phyloP scores from a whole-genome alignment of 108 stramenopile species.

The Conticribra guillardii region DNA sequence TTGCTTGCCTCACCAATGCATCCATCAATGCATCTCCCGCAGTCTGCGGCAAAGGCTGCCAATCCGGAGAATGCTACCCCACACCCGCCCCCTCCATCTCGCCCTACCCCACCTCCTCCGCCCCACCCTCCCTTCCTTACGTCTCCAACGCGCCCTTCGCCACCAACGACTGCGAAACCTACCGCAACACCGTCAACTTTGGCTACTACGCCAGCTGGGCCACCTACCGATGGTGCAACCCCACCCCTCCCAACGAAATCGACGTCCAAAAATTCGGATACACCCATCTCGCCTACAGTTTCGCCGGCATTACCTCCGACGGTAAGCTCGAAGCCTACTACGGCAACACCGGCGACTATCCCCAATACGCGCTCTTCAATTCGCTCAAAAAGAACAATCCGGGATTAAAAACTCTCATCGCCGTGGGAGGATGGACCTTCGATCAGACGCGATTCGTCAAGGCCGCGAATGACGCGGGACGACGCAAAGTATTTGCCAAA shows the following conservation, averaged over 20 bases:
- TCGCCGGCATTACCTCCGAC: constrained; percentile 6
- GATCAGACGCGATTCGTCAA: constrained; percentile 24
- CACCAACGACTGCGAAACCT: background rate
- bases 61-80: too few species aligned
- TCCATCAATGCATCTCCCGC: too few species aligned
- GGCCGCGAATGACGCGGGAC: constrained; percentile 22
- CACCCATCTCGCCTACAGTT: constrained; percentile 30
- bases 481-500: constrained; percentile 19
- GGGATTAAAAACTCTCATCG: constrained; percentile 31
- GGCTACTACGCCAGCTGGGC: constrained; percentile 36
- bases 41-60: too few species aligned
- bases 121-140: too few species aligned
- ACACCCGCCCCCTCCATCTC: too few species aligned
- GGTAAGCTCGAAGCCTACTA: constrained; percentile 28
- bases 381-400: constrained; percentile 19
- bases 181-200: constrained; percentile 25
- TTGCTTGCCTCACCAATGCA: too few species aligned
- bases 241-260: constrained; percentile 8
- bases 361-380: constrained; percentile 15
- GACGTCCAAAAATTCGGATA: constrained; percentile 25
- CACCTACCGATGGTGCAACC: constrained; percentile 21
- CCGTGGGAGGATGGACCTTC: constrained; percentile 42
- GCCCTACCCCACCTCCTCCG: too few species aligned
- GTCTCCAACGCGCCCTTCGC: too few species aligned
- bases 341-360: constrained; percentile 2